Base-by-base conservation (phyloP, 352 stramenopile species). In the Phytopythium boreale region DNA sequence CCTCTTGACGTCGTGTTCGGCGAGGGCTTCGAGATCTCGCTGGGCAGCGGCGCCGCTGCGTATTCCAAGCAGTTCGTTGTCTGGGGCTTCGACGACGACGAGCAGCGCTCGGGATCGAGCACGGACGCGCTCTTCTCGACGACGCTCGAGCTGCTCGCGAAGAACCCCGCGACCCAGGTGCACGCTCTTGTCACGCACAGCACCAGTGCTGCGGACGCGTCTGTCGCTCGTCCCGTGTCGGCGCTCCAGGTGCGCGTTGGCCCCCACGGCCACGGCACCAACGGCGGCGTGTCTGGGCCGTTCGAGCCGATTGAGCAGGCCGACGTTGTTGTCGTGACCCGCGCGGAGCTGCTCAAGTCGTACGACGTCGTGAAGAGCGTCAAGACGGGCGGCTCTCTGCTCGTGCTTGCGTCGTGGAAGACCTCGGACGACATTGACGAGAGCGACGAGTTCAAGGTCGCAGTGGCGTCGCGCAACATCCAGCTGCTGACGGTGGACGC, bases 31-130 rank as follows among this genome's bases (percentile, higher is more conserved):
- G 78, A 89, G 55, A 68, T 86, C 19, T 62, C 72, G 20, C 26
- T 15, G 24, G 19, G 14, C 26, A 64, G 69, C 15, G 71, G 63
- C 36, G 61, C 61, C 0, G 80, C 84, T 34, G 74, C 75, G 1
- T 89, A 82, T 69, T 83, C 87, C 12, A 97, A 92, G 61, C 87
- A 98, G 70, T 97, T 89, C 71, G 76, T 98, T 55, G 92, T 98
- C 67, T 97, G 82, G 74, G 88, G 89, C 43, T 96, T 92, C 67
- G 87, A 90, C 43, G 87, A 83, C 52, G 86, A 93, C 49, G 79
- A 88, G 24, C 67, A 80, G 61, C 75, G 76, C 49, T 34, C 60
- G 37, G 71, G 74, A 37, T 68, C 63, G 0, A 56, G 71, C 24
- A 70, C 85, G 15, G 73, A 66, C 34, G 58, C 58, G 26, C 57